Conservation (phyloP, 495 filamentous ascomycete species). For the Aspergillus saccharolyticus region DNA sequence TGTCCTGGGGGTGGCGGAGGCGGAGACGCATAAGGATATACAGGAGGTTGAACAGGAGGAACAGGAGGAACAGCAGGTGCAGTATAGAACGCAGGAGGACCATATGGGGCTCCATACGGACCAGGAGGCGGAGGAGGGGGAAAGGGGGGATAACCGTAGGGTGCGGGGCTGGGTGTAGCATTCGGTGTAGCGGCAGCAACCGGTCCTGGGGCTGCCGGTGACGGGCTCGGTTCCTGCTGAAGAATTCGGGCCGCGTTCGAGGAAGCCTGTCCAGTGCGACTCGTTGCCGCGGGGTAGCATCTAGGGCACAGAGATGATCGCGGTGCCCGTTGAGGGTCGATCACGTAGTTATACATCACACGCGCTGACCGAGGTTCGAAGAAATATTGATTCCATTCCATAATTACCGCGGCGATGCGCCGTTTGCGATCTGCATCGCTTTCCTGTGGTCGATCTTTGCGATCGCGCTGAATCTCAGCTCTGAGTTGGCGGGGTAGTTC, state of each 20-base stretch:
- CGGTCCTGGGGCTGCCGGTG: constrained; percentile 18
- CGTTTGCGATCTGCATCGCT: constrained; percentile 37
- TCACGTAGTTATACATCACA: constrained; percentile 37
- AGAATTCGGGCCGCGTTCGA: constrained; percentile 11
- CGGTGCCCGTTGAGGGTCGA: constrained; percentile 35
- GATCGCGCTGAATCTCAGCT: constrained; percentile 39
- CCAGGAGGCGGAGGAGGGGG: constrained; percentile 2
- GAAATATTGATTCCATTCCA: constrained; percentile 51
- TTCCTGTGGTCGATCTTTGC: constrained; percentile 41
- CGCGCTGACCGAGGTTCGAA: constrained; percentile 40
- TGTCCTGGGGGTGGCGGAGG: constrained; percentile 18
- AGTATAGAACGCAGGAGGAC: constrained; percentile 17
- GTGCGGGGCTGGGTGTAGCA: constrained; percentile 14
- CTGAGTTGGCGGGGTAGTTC: constrained; percentile 38
- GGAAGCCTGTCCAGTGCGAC: constrained; percentile 7
- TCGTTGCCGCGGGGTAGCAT: constrained; percentile 43
- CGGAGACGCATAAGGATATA: constrained; percentile 23
- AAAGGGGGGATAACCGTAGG: constrained; percentile 18
- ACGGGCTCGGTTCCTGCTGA: constrained; percentile 1
- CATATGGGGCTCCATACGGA: constrained; percentile 21
- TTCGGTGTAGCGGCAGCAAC: constrained; percentile 11
- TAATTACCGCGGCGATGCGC: constrained; percentile 40
- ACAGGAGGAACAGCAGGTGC: constrained; percentile 9
- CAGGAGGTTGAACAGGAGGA: constrained; percentile 14
- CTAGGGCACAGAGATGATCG: constrained; percentile 38